Evolutionary conservation across 2,329 filamentous ascomycete species (phyloP), one percentile per base, ranked within the genome.

Genomic region (Exophiala spinifera): DNA sequence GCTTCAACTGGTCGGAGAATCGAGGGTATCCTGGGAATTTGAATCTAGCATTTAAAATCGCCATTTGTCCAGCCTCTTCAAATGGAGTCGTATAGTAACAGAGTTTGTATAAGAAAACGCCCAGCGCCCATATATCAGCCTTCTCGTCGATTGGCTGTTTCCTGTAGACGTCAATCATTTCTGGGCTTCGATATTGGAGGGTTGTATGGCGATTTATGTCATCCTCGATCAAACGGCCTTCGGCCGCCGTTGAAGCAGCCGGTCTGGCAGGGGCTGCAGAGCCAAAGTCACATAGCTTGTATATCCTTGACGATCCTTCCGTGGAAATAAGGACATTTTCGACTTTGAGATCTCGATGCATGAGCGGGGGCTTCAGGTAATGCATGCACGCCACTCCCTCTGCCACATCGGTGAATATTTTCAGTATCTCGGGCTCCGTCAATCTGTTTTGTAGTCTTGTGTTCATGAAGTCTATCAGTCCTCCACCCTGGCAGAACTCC

Each of bases 11-110:
- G 63, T 95, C 89, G 0, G 94, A 96, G 69, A 99, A 99, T 15
- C 82, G 77, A 23, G 94, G 94, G 66, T 96, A 90, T 56, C 80
- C 83, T 4, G 92, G 94, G 65, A 89, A 99, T 66, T 89, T 91
- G 79, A 89, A 97, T 70, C 85, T 95, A 47, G 94, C 94, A 68
- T 97, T 97, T 57, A 99, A 76, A 61, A 99, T 99, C 11, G 94
- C 94, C 76, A 97, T 88, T 74, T 96, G 92, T 21, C 94, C 94
- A 67, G 96, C 91, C 61, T 97, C 92, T 73, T 99, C 94, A 66
- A 99, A 99, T 0, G 94, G 94, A 4, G 94, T 99, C 1, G 94
- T 99, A 73, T 99, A 99, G 73, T 97, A 99, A 76, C 94, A 99
- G 58, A 99, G 79, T 77, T 99, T 99, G 78, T 99, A 99, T 51